A percentile compares a stretch with the other conserved stretches of the same genome.
Evolutionary conservation across 805 yeast genomes (phyloP).

Genomic region (Scheffersomyces coipomensis): DNA sequence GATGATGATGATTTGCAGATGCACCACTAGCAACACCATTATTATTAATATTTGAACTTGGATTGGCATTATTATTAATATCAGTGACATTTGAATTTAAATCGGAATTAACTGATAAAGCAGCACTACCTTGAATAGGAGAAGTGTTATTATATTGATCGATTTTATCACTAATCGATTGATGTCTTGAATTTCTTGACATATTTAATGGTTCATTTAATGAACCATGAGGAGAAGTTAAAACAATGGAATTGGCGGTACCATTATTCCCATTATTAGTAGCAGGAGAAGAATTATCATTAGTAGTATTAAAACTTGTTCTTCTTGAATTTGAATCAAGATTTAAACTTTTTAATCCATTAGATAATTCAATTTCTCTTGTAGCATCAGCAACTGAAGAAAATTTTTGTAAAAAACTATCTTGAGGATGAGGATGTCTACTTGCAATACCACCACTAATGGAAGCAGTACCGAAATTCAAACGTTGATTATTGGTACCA

Average conservation of each 20-base stretch:
- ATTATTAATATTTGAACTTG: neutral
- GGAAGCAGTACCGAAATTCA: constrained; percentile 58
- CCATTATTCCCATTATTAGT: constrained; percentile 8
- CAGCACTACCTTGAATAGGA: constrained; percentile 44
- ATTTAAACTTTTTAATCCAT: constrained; percentile 39
- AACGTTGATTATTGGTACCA: constrained; percentile 16
- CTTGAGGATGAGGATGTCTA: constrained; percentile 42
- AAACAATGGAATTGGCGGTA: constrained; percentile 13
- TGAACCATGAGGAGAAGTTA: constrained; percentile 37
- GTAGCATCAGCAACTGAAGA: constrained; percentile 68
- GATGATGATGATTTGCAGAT: constrained; percentile 6
- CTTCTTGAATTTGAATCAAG: constrained; percentile 30
- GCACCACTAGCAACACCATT: neutral
- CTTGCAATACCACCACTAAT: constrained; percentile 55
- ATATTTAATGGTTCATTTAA: constrained; percentile 44
- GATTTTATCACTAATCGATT: constrained; percentile 60
- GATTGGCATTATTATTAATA: neutral
- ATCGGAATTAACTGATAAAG: constrained; percentile 30
- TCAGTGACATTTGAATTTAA: constrained; percentile 13
- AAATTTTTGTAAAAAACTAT: constrained; percentile 60
- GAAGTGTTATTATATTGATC: constrained; percentile 52
- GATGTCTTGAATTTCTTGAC: constrained; percentile 41
- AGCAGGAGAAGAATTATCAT: constrained; percentile 18
- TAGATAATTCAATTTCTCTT: constrained; percentile 55
- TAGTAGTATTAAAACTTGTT: constrained; percentile 50